Evolutionary conservation across 352 stramenopile genomes (phyloP).

Genomic region (Pythium periplocum): DNA sequence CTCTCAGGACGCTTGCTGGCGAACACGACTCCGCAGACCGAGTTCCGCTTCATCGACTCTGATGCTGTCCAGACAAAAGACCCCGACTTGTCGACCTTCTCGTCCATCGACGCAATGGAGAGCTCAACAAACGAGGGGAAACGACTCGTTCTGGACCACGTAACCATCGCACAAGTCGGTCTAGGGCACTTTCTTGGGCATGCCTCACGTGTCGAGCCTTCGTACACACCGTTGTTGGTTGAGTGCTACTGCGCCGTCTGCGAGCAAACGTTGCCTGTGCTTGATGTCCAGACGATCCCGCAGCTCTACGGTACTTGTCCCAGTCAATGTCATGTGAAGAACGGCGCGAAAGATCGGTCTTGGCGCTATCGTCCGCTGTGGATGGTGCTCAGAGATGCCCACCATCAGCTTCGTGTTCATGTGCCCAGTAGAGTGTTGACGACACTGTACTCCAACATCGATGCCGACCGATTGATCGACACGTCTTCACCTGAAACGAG

Average conservation of each 20-base stretch:
- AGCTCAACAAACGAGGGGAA: constrained; percentile 13
- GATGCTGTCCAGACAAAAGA: no score
- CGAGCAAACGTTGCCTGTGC: constrained; percentile 25
- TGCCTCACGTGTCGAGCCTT: constrained; percentile 20
- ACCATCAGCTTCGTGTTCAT: constrained; percentile 28
- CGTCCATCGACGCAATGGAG: constrained; percentile 32
- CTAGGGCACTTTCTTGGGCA: constrained; percentile 27
- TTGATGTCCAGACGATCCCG: constrained; percentile 12
- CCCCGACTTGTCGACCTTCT: constrained; percentile 7
- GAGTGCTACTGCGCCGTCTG: constrained; percentile 49
- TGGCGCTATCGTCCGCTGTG: constrained; percentile 48
- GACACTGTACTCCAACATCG: constrained; percentile 45
- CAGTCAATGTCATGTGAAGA: constrained; percentile 27
- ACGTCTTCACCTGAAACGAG: constrained; percentile 2
- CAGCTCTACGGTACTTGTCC: constrained; percentile 27
- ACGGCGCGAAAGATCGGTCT: constrained; percentile 10
- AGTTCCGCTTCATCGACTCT: constrained; percentile 27
- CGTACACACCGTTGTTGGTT: constrained; percentile 25
- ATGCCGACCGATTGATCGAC: constrained; percentile 29
- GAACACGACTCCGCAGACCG: constrained; percentile 52
- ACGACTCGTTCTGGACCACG: constrained; percentile 27
- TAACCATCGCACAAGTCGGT: constrained; percentile 37
- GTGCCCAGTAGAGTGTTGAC: constrained; percentile 22
- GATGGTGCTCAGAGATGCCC: constrained; percentile 35
- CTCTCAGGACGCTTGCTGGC: constrained; percentile 44